Conservation (phyloP, 768 basidiomycete genomes). For the Suillus spraguei region DNA sequence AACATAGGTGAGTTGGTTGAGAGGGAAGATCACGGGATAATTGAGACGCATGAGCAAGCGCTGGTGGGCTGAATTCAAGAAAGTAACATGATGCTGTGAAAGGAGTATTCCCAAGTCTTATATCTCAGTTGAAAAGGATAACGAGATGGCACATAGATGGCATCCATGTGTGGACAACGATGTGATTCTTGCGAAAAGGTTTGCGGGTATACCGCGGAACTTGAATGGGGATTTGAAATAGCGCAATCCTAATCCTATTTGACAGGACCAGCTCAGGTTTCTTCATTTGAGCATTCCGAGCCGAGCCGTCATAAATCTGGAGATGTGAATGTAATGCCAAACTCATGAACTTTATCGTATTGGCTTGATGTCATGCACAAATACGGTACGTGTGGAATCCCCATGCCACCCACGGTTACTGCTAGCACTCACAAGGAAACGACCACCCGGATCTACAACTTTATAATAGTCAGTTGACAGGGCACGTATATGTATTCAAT, state of each 20-base stretch:
- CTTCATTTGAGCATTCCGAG: conserved; percentile 3
- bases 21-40: conserved; percentile 36
- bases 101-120: conserved; percentile 27
- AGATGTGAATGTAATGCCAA: conserved; percentile 12
- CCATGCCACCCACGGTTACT: conserved; percentile 96
- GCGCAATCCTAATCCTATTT: conserved; percentile 29
- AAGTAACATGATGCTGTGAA: conserved; percentile 24
- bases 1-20: conserved; percentile 39
- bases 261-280: conserved; percentile 14
- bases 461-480: conserved; percentile 28
- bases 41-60: conserved; percentile 29
- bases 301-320: conserved; percentile 27
- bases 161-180: conserved; percentile 24
- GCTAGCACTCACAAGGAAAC: conserved; percentile 89
- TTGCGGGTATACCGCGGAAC: conserved; percentile 37
- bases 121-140: conserved; percentile 31
- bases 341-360: conserved; percentile 31
- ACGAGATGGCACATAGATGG: conserved; percentile 33
- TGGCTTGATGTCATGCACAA: conserved; percentile 84
- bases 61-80: conserved; percentile 10
- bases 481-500: conserved; percentile 13
- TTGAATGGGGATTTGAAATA: conserved; percentile 36
- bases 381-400: conserved; percentile 85
- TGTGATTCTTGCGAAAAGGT: conserved; percentile 17
- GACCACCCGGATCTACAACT: conserved; percentile 87